Evolutionary conservation across 768 basidiomycete species (phyloP).

Genomic region (Xerocomus spinulosus): DNA sequence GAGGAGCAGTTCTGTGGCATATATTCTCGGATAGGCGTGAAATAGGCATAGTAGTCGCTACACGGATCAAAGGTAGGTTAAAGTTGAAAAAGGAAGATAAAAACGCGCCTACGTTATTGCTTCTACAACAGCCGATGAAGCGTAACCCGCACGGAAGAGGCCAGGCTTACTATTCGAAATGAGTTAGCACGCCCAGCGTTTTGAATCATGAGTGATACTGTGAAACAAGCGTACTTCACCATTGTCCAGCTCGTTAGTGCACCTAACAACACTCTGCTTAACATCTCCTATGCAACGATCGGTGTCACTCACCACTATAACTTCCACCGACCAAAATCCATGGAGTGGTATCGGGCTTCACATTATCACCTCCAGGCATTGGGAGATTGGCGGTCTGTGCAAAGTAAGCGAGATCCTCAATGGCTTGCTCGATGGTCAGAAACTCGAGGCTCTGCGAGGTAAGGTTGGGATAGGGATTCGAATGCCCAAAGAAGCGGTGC

Average conservation of each 20-base stretch:
- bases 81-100: background rate
- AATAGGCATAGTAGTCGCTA: slow-evolving; percentile 44
- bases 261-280: slow-evolving; percentile 14
- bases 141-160: slow-evolving; percentile 40
- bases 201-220: background rate
- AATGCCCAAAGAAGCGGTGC: slow-evolving; percentile 73
- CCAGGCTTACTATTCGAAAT: slow-evolving; percentile 32
- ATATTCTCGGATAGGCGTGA: slow-evolving; percentile 61
- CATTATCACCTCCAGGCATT: slow-evolving; percentile 58
- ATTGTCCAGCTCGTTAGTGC: slow-evolving; percentile 59
- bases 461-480: slow-evolving; percentile 63
- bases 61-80: background rate
- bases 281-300: background rate
- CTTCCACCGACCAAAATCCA: slow-evolving; percentile 43
- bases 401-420: slow-evolving; percentile 70
- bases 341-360: slow-evolving; percentile 49
- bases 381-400: slow-evolving; percentile 61
- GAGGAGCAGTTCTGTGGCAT: slow-evolving; percentile 74
- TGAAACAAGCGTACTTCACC: slow-evolving; percentile 52
- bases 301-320: slow-evolving; percentile 29
- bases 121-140: slow-evolving; percentile 45
- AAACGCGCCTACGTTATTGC: slow-evolving; percentile 35
- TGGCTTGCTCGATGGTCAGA: slow-evolving; percentile 70
- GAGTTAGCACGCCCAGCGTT: background rate
- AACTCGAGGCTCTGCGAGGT: slow-evolving; percentile 50